phyloP scores from a whole-genome alignment of 495 filamentous ascomycete genomes.

The Penicillium chermesinum region DNA sequence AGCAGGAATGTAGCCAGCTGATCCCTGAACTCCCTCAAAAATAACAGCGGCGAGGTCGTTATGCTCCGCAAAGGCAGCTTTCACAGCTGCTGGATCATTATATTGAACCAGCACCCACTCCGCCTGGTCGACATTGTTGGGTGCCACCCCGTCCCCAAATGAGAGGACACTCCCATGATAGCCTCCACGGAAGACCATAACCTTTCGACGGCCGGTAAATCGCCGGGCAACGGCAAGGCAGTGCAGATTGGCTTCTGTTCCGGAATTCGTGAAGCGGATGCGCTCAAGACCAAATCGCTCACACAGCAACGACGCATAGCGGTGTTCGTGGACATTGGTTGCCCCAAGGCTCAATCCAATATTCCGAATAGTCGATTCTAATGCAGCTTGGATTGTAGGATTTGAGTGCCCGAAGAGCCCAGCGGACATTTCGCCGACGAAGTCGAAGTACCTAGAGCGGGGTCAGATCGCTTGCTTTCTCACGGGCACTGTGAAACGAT shows the following conservation, averaged over 20 bases:
- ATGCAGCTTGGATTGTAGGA: conserved; percentile 31
- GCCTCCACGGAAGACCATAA: conserved; percentile 42
- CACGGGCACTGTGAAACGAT: neutral
- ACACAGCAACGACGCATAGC: conserved; percentile 35
- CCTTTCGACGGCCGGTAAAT: conserved; percentile 34
- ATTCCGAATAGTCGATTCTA: conserved; percentile 30
- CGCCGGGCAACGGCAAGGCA: conserved; percentile 36
- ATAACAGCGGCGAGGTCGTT: conserved; percentile 46
- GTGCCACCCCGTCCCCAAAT: conserved; percentile 5
- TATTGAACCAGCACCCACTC: conserved; percentile 25
- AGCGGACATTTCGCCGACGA: conserved; percentile 49
- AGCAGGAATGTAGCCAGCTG: conserved; percentile 43
- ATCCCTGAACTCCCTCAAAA: conserved; percentile 53
- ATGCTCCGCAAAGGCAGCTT: conserved; percentile 12
- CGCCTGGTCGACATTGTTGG: conserved; percentile 21
- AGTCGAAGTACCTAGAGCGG: conserved; percentile 21
- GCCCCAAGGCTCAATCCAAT: conserved; percentile 39
- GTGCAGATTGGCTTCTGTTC: conserved; percentile 49
- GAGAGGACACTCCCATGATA: conserved; percentile 43
- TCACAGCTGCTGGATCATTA: conserved; percentile 29
- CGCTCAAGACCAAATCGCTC: conserved; percentile 38
- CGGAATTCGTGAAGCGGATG: conserved; percentile 47
- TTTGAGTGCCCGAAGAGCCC: conserved; percentile 52
- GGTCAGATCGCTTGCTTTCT: neutral
- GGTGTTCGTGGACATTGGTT: conserved; percentile 34